A percentile compares a stretch with the other conserved stretches of the same genome.
Evolutionary conservation across 139 green algal species (phyloP).

Genomic region (Chlamydomonas schloesseri): DNA sequence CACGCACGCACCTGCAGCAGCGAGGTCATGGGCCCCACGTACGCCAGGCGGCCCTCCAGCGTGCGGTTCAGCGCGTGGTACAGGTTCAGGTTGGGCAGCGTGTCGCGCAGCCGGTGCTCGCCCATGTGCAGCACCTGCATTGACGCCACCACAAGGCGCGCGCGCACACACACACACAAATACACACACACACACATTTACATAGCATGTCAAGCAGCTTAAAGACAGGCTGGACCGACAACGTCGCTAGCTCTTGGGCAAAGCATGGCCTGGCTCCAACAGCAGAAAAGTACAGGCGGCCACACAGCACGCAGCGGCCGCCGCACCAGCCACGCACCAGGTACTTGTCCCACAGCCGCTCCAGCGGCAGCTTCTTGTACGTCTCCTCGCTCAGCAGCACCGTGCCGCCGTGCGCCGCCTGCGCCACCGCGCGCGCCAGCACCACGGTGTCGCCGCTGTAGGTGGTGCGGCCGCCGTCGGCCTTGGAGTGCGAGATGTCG

Average conservation of each 20-base stretch:
- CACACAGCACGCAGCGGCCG: no score
- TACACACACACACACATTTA: no score
- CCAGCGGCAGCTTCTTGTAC: slow-evolving; percentile 61
- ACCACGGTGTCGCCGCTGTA: slow-evolving; percentile 42
- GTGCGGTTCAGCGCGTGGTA: slow-evolving; percentile 57
- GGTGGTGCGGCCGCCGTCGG: slow-evolving; percentile 34
- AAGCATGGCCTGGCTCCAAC: no score
- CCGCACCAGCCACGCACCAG: slow-evolving; percentile 51
- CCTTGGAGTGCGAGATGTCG: slow-evolving; percentile 36
- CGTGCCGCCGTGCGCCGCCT: slow-evolving; percentile 58
- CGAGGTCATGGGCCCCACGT: slow-evolving; percentile 38
- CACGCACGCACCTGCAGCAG: slow-evolving; percentile 25
- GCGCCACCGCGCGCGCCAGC: slow-evolving; percentile 49
- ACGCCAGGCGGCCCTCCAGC: slow-evolving; percentile 50
- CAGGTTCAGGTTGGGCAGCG: slow-evolving; percentile 45
- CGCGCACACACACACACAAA: no score
- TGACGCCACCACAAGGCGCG: background rate
- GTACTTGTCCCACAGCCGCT: slow-evolving; percentile 56
- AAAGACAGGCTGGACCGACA: no score
- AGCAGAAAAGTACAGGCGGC: no score
- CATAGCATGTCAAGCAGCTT: no score
- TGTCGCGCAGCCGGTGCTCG: slow-evolving; percentile 49
- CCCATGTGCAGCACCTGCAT: slow-evolving; percentile 57
- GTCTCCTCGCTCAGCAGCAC: slow-evolving; percentile 56
- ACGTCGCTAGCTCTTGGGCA: no score